Conservation (phyloP, 1,139 yeast species). For the Candida sp. region DNA sequence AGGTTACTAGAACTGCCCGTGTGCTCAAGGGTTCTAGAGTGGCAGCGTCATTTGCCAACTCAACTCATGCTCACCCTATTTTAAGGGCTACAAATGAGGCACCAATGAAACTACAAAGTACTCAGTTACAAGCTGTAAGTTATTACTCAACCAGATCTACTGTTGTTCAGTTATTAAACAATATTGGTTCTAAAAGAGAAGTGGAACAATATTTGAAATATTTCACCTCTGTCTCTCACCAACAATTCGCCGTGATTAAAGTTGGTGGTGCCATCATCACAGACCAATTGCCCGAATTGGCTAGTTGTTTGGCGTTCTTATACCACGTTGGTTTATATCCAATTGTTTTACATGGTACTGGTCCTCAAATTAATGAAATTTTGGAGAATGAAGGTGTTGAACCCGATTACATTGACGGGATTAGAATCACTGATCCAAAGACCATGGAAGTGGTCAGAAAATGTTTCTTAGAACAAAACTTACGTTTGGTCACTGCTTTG, state of each 20-base stretch:
- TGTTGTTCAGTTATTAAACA: constrained; percentile 89
- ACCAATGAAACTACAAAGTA: constrained; percentile 1
- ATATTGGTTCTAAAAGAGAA: constrained; percentile 95
- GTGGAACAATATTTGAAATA: constrained; percentile 96
- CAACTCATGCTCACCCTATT: not conserved
- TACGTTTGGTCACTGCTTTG: constrained; percentile 90
- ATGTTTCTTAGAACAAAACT: constrained; percentile 92
- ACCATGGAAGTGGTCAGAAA: constrained; percentile 96
- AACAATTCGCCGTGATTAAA: constrained; percentile 96
- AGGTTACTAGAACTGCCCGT: constrained; percentile 2
- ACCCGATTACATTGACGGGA: constrained; percentile 95
- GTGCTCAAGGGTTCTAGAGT: not conserved
- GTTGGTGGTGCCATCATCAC: constrained; percentile 99
- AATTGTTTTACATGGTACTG: constrained; percentile 95
- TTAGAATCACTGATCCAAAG: constrained; percentile 89
- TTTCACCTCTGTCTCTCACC: constrained; percentile 93
- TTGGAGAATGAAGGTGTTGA: constrained; percentile 93
- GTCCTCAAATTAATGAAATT: constrained; percentile 95
- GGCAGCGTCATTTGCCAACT: not conserved
- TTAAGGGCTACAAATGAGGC: not conserved
- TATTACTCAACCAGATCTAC: constrained; percentile 78
- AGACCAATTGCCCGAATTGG: constrained; percentile 87
- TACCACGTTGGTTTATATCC: constrained; percentile 98
- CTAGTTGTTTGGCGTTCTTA: constrained; percentile 91
- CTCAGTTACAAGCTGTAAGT: not conserved